Evolutionary conservation across 345 rosid species (phyloP).

Genomic region (Hibiscus mutabilis): DNA sequence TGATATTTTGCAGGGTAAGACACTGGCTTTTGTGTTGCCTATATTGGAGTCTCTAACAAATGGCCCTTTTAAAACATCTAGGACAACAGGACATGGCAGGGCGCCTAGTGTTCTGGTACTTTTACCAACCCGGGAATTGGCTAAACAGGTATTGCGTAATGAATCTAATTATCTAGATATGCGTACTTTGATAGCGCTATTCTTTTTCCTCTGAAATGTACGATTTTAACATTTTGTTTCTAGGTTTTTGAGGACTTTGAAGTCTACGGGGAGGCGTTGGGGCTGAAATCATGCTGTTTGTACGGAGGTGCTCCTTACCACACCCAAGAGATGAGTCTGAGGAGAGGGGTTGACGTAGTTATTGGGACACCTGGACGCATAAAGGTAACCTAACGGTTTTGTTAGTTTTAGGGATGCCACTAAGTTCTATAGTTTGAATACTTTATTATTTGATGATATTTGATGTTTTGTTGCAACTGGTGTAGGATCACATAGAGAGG

Average conservation of each 20-base stretch:
- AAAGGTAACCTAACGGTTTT: constrained; percentile 36
- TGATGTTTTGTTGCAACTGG: neutral
- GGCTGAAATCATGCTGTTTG: constrained; percentile 73
- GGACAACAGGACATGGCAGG: constrained; percentile 75
- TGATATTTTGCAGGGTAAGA: constrained; percentile 63
- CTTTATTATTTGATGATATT: neutral
- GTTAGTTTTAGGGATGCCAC: neutral
- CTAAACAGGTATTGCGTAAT: constrained; percentile 53
- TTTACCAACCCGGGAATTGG: constrained; percentile 91
- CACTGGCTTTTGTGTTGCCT: constrained; percentile 94
- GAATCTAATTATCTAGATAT: neutral
- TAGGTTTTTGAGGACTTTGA: constrained; percentile 83
- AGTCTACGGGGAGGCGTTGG: constrained; percentile 70
- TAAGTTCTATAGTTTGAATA: neutral
- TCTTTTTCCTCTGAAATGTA: neutral
- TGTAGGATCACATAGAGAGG: constrained; percentile 84
- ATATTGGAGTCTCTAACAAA: constrained; percentile 73
- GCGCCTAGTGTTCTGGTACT: constrained; percentile 88
- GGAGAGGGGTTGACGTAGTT: constrained; percentile 83
- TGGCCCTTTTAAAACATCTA: constrained; percentile 51
- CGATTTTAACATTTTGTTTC: neutral
- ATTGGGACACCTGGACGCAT: constrained; percentile 96
- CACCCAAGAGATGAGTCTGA: constrained; percentile 55
- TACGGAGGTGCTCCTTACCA: constrained; percentile 83
- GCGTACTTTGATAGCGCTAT: neutral